phyloP scores from a whole-genome alignment of 768 basidiomycete species.

The Kwoniella heveanensis region DNA sequence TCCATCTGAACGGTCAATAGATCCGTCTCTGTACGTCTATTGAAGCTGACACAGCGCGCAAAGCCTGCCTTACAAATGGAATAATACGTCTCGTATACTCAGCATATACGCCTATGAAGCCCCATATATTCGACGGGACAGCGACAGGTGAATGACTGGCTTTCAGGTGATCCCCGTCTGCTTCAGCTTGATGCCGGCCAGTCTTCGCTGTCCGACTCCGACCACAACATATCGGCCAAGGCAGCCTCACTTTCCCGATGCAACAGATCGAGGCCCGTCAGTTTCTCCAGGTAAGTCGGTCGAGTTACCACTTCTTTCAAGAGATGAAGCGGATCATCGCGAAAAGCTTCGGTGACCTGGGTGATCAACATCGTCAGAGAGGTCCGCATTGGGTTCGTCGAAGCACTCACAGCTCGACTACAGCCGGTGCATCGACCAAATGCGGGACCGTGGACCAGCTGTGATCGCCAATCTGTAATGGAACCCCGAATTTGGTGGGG shows the following conservation, averaged over 20 bases:
- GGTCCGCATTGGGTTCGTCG: background rate
- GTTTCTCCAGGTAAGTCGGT: constrained; percentile 67
- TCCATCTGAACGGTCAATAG: too few relatives aligned
- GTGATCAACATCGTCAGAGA: constrained; percentile 68
- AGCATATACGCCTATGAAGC: too few relatives aligned
- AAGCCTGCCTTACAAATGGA: too few relatives aligned
- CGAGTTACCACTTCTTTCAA: constrained; percentile 81
- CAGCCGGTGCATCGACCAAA: constrained; percentile 90
- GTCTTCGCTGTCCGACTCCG: too few relatives aligned
- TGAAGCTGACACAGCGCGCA: too few relatives aligned
- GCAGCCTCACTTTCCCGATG: constrained; percentile 73
- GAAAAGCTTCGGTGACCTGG: too few relatives aligned
- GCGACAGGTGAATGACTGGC: too few relatives aligned
- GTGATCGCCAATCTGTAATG: constrained; percentile 79
- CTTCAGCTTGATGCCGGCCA: too few relatives aligned
- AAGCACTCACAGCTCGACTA: constrained; percentile 67
- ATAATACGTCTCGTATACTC: too few relatives aligned
- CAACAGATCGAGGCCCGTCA: constrained; percentile 79
- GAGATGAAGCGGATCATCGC: constrained; percentile 76
- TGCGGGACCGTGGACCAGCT: constrained; percentile 81
- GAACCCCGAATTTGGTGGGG: constrained; percentile 92
- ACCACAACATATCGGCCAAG: constrained; percentile 79
- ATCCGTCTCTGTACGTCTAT: too few relatives aligned
- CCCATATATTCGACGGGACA: too few relatives aligned
- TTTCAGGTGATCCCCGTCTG: too few relatives aligned